Evolutionary conservation across 768 basidiomycete species (phyloP).

Genomic region (Tulasnella sp.): DNA sequence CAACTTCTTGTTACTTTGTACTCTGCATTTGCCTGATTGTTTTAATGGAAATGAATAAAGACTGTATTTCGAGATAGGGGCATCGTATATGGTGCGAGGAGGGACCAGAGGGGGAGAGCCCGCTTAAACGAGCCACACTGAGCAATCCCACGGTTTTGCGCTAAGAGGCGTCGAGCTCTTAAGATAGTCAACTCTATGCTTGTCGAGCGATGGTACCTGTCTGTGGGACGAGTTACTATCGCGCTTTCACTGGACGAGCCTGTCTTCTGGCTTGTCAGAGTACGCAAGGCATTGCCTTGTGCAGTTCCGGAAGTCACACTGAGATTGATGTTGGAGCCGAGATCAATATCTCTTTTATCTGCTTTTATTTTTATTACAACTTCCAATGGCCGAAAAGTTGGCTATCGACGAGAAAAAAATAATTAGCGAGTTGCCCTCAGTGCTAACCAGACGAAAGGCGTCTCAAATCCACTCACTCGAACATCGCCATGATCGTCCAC

Average conservation of each 20-base stretch:
- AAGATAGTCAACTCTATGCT: no score
- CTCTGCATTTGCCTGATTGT: constrained; percentile 57
- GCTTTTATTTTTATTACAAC: neutral
- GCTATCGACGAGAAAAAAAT: constrained; percentile 9
- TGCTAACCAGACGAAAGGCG: neutral
- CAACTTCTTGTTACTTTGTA: neutral
- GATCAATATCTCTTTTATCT: no score
- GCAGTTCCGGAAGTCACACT: no score
- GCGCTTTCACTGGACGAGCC: no score
- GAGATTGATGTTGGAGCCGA: no score
- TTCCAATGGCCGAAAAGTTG: constrained; percentile 29
- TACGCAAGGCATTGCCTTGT: no score
- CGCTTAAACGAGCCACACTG: constrained; percentile 30
- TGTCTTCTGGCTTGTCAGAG: no score
- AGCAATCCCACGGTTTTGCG: no score
- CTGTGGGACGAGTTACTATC: no score
- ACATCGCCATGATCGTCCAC: constrained; percentile 92
- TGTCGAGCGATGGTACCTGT: no score
- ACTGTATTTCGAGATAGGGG: constrained; percentile 79
- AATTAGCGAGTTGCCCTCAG: neutral
- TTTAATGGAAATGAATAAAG: constrained; percentile 56
- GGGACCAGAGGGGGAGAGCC: constrained; percentile 44
- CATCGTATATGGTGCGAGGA: constrained; percentile 74
- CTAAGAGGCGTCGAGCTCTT: no score
- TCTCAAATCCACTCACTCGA: constrained; percentile 62